phyloP scores from a whole-genome alignment of 2,329 filamentous ascomycete genomes.

The Delphinella strobiligena region DNA sequence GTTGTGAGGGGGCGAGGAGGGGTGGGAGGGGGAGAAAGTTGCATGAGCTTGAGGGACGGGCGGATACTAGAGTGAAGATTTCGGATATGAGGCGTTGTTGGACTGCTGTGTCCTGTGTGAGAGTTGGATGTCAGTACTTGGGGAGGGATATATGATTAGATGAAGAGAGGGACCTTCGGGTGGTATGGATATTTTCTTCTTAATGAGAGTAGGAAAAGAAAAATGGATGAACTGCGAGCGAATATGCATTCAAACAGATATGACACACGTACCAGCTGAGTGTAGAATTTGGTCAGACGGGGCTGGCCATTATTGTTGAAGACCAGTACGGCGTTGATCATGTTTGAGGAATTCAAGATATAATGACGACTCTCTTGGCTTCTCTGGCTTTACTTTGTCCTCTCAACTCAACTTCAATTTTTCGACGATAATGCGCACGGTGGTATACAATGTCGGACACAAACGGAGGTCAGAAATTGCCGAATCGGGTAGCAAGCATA shows the following conservation, averaged over 20 bases:
- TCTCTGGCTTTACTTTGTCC: too few relatives aligned
- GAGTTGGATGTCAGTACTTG: not conserved
- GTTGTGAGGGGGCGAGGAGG: constrained; percentile 15
- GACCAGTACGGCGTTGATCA: constrained; percentile 98
- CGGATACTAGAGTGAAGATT: constrained; percentile 91
- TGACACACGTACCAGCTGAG: constrained; percentile 71
- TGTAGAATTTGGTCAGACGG: constrained; percentile 92
- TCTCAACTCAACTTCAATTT: too few relatives aligned
- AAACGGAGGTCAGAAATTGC: not conserved
- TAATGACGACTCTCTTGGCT: too few relatives aligned
- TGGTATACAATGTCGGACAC: not conserved
- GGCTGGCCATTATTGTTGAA: constrained; percentile 98
- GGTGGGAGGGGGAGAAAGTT: constrained; percentile 70
- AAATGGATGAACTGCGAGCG: not conserved
- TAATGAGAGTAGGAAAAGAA: too few relatives aligned
- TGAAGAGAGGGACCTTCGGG: constrained; percentile 2
- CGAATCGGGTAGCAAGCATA: not conserved
- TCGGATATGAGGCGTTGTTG: constrained; percentile 94
- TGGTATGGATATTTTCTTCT: too few relatives aligned
- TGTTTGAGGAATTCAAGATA: constrained; percentile 26
- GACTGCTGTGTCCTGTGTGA: constrained; percentile 75
- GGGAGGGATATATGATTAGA: not conserved
- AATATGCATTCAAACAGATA: not conserved
- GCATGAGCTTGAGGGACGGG: constrained; percentile 76
- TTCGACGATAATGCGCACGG: too few relatives aligned